Evolutionary conservation across 805 yeast species (phyloP).

Genomic region (Cyberlindnera saturnus): DNA sequence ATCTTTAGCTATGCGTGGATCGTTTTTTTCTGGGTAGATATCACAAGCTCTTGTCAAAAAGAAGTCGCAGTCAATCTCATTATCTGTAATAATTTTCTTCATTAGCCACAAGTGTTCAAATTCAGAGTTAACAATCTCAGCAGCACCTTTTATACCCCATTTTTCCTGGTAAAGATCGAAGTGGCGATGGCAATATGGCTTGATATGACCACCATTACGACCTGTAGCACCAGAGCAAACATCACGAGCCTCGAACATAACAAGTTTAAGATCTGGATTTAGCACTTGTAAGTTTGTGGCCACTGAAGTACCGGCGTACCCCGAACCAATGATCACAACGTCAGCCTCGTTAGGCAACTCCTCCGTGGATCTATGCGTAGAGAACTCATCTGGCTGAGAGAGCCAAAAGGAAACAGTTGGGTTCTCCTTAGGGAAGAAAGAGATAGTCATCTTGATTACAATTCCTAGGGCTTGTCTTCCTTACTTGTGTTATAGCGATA

Average conservation of each 20-base stretch:
- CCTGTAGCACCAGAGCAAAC: constrained; percentile 41
- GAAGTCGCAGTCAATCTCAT: constrained; percentile 34
- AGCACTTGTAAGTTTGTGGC: constrained; percentile 30
- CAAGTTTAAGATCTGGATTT: constrained; percentile 19
- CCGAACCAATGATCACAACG: constrained; percentile 38
- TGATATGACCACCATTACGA: constrained; percentile 44
- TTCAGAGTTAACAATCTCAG: constrained; percentile 34
- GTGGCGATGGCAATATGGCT: constrained; percentile 26
- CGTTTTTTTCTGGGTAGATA: constrained; percentile 23
- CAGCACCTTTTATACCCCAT: constrained; percentile 23
- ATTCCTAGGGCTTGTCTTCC: no score
- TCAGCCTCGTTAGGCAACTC: constrained; percentile 32
- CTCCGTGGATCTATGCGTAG: constrained; percentile 10
- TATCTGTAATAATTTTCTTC: constrained; percentile 27
- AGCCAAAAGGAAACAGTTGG: constrained; percentile 18
- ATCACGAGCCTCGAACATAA: constrained; percentile 36
- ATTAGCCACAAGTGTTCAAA: constrained; percentile 28
- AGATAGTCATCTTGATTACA: not conserved
- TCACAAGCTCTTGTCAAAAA: constrained; percentile 30
- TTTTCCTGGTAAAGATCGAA: constrained; percentile 5
- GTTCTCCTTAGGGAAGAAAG: constrained; percentile 14
- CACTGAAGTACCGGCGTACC: constrained; percentile 38
- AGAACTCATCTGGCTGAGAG: constrained; percentile 12
- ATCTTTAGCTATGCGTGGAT: constrained; percentile 13
- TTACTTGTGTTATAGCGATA: no score